Conservation (phyloP, 352 stramenopile genomes). For the Phytopythium mirpurense region DNA sequence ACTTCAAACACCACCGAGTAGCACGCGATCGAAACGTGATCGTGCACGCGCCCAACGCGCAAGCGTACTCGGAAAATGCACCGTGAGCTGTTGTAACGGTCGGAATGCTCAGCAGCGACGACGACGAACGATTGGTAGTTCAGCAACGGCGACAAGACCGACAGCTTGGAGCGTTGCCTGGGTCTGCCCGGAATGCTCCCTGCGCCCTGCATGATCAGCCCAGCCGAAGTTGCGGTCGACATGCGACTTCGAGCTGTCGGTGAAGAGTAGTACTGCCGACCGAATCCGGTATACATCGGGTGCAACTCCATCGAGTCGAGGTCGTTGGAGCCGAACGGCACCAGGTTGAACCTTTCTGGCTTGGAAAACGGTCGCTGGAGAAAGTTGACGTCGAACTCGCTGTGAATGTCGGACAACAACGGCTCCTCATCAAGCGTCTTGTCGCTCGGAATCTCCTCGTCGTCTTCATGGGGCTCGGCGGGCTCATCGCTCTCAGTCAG, state of each 20-base stretch:
- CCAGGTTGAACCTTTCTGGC: conserved; percentile 55
- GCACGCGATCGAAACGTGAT: conserved; percentile 60
- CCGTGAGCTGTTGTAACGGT: conserved; percentile 31
- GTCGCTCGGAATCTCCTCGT: conserved; percentile 24
- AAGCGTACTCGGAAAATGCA: conserved; percentile 63
- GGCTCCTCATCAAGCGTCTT: conserved; percentile 23
- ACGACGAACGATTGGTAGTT: conserved; percentile 73
- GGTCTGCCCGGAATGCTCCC: conserved; percentile 16
- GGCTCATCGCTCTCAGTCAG: conserved; percentile 40
- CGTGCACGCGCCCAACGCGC: conserved; percentile 67
- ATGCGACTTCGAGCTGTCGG: conserved; percentile 59
- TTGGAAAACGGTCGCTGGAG: conserved; percentile 24
- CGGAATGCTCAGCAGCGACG: conserved; percentile 36
- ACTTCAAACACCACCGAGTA: conserved; percentile 86
- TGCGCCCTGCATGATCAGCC: conserved; percentile 29
- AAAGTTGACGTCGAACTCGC: conserved; percentile 26
- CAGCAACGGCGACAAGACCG: conserved; percentile 49
- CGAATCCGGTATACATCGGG: conserved; percentile 69
- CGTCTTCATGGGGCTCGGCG: conserved; percentile 23
- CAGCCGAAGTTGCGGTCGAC: conserved; percentile 64
- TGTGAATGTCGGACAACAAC: conserved; percentile 9
- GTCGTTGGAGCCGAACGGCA: conserved; percentile 59
- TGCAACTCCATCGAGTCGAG: conserved; percentile 42
- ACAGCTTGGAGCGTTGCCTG: conserved; percentile 36
- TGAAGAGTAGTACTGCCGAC: conserved; percentile 31